phyloP scores from a whole-genome alignment of 352 stramenopile genomes.

The Phytophthora pluvialis region DNA sequence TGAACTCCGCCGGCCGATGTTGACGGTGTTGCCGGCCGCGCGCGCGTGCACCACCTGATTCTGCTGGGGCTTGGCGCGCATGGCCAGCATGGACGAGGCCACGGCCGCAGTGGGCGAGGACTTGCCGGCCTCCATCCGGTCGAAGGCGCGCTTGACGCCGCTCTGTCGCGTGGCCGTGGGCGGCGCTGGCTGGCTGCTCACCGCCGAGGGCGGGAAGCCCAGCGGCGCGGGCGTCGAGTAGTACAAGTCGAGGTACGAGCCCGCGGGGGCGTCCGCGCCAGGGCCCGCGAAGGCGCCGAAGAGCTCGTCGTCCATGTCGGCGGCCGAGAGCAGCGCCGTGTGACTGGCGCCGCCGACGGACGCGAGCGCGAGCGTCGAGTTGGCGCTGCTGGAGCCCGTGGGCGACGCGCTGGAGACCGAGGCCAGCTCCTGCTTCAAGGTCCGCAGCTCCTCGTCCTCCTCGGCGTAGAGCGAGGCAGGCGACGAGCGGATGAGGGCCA shows the following conservation, averaged over 20 bases:
- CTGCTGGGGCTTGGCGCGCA: conserved; percentile 43
- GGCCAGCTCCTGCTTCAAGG: conserved; percentile 39
- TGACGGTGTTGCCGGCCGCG: conserved; percentile 42
- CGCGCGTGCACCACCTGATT: conserved; percentile 30
- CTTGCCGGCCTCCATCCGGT: conserved; percentile 40
- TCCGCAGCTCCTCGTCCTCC: conserved; percentile 35
- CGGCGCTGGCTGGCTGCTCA: conserved; percentile 24
- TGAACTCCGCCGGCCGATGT: conserved; percentile 25
- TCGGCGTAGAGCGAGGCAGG: conserved; percentile 28
- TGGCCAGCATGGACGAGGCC: conserved; percentile 75
- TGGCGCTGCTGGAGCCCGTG: conserved; percentile 17
- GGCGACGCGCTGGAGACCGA: conserved; percentile 27
- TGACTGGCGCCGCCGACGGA: conserved; percentile 12
- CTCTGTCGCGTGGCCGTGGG: conserved; percentile 18
- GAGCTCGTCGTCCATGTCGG: conserved; percentile 59
- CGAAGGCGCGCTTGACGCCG: conserved; percentile 57
- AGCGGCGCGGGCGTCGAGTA: conserved; percentile 35
- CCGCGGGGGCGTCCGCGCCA: conserved; percentile 3
- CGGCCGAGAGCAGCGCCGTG: conserved; percentile 16
- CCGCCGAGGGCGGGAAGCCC: conserved; percentile 21
- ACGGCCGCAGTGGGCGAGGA: conserved; percentile 57
- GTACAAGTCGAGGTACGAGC: conserved; percentile 54
- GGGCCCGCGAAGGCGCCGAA: conserved; percentile 49
- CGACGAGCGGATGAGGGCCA: conserved; percentile 27
- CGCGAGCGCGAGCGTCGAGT: conserved; percentile 21